Evolutionary conservation across 179 eudicot genomes (phyloP).

Genomic region (Silene coronaria): DNA sequence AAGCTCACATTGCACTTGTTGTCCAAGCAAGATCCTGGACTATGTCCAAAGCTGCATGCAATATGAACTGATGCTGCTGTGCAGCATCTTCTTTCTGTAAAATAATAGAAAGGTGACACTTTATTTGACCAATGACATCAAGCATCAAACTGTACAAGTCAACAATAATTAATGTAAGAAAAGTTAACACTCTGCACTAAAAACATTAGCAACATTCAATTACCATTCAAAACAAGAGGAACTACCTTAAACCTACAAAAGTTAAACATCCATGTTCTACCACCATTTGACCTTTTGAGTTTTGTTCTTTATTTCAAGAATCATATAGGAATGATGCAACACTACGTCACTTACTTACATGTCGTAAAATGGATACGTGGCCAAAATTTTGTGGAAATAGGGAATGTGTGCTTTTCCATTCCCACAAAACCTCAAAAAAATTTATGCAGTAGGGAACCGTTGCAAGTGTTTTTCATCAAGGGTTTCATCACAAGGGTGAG

Average conservation of each 20-base stretch:
- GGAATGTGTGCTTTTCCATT: not conserved
- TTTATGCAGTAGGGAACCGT: not conserved
- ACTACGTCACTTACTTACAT: not conserved
- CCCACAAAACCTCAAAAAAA: not conserved
- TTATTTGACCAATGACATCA: conserved; percentile 8
- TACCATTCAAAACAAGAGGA: not conserved
- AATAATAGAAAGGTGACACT: not conserved
- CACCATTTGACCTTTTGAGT: not conserved
- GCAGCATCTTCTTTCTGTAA: conserved; percentile 89
- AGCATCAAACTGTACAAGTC: conserved; percentile 5
- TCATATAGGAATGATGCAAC: not conserved
- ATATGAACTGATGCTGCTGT: conserved; percentile 89
- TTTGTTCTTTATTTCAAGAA: not conserved
- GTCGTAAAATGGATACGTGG: not conserved
- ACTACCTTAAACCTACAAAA: not conserved
- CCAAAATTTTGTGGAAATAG: not conserved
- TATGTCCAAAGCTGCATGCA: conserved; percentile 91
- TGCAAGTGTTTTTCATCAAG: not conserved
- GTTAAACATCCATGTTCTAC: not conserved
- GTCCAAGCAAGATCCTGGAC: conserved; percentile 98
- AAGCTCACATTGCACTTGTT: conserved; percentile 87
- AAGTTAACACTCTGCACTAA: not conserved
- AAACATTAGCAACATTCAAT: too few relatives aligned
- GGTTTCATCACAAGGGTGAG: not conserved
- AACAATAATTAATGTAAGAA: not conserved